Base-by-base conservation (phyloP, 805 yeast genomes). In the Komagataella populi region DNA sequence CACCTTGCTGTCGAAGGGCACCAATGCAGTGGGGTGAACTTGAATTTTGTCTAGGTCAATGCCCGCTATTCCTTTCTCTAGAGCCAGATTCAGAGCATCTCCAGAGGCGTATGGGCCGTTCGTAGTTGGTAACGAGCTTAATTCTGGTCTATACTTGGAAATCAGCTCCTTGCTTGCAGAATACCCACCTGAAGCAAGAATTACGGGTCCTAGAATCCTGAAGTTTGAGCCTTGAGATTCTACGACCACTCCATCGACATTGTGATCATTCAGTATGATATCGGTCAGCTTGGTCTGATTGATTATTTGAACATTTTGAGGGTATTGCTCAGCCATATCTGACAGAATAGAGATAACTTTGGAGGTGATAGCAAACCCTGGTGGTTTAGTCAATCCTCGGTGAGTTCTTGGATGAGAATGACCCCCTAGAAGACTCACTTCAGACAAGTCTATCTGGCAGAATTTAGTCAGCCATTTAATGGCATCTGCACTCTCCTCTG, bases 361-460 rank as follows among this genome's bases (percentile, higher is more conserved):
- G 55, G 76, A 78, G 3, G 83, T 77, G 50, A 81, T 78, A 6
- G 85, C 82, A 77, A 77, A 77, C 1, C 85, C 86, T 2, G 85
- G 85, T 54, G 76, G 71, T 17, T 80, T 74, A 54, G 78, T 84
- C 49, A 77, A 74, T 1, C 95, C 90, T 57, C 95, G 74, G 63
- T 87, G 95, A 1, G 96, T 87, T 63, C 96, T 72, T 18, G 87
- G 81, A 49, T 73, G 78, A 1, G 89, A 81, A 61, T 87, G 95
- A 2, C 96, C 96, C 23, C 95, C 95, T 46, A 87, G 65, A 57
- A 86, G 77, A n/a, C 87, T 76, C 10, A 87, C 84, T 14, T 81
- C 70, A 6, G 84, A 74, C 52, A 87, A 67, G 57, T 82, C 86
- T 49, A 85, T 66, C 6, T 71, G 74, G 57, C 85, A 79, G 4